Percentiles rank a stretch among this genome's conserved stretches.
Evolutionary conservation across 257 asterid species (phyloP).

Genomic region (Ocimum tenuiflorum): DNA sequence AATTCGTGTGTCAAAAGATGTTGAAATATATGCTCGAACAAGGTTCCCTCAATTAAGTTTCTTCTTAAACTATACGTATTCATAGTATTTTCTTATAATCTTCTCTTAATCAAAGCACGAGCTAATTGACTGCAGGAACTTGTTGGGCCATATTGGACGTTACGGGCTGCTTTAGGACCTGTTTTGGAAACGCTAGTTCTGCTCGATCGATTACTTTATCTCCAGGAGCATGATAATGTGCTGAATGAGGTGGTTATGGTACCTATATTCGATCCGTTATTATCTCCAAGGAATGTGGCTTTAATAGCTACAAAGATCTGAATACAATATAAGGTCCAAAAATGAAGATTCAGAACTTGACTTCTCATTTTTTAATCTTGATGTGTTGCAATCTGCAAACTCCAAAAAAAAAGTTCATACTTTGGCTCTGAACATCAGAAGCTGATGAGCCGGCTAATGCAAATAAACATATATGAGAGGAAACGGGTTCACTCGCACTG

Average conservation of each 20-base stretch:
- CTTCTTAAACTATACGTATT: neutral
- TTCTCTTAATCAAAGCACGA: conserved; percentile 8
- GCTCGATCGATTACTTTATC: conserved; percentile 78
- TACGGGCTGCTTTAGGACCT: conserved; percentile 85
- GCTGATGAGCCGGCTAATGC: neutral
- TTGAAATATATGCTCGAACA: no score
- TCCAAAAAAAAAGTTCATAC: no score
- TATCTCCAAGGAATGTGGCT: conserved; percentile 87
- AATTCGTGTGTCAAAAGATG: neutral
- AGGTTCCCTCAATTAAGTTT: neutral
- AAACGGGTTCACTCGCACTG: no score
- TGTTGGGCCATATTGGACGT: conserved; percentile 92
- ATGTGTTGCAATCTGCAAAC: neutral
- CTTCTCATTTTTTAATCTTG: neutral
- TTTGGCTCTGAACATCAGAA: neutral
- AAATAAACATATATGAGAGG: neutral
- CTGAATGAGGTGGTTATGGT: conserved; percentile 38
- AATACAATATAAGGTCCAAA: neutral
- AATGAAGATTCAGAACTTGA: neutral
- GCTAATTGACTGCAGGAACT: conserved; percentile 46
- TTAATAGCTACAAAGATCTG: conserved; percentile 59
- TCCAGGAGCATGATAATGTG: conserved; percentile 58
- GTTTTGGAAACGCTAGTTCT: conserved; percentile 72
- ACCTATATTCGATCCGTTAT: conserved; percentile 65
- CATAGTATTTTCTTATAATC: neutral